A percentile compares a stretch with the other conserved stretches of the same genome.
phyloP scores from a whole-genome alignment of 148 eudicot genomes.

The Cornus kousa region DNA sequence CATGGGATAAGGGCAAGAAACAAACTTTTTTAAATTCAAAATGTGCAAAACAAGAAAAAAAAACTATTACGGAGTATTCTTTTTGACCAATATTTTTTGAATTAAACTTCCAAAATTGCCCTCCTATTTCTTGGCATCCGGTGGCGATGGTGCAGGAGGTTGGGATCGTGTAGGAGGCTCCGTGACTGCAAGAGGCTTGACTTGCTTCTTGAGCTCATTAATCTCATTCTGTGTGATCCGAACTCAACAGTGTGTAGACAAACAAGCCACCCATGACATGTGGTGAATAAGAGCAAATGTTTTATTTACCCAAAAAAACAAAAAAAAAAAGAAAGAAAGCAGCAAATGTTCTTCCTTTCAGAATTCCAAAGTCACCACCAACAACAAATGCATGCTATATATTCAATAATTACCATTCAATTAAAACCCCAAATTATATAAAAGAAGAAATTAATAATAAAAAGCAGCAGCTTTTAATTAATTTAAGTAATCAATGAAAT shows the following conservation, averaged over 20 bases:
- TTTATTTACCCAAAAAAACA: no score
- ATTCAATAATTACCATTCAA: no score
- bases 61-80: no score
- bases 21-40: no score
- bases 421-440: no score
- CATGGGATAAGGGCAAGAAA: no score
- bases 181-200: constrained; percentile 76
- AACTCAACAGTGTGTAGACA: constrained; percentile 65
- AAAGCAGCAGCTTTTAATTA: no score
- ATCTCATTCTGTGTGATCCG: constrained; percentile 77
- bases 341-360: constrained; percentile 81
- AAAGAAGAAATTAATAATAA: no score
- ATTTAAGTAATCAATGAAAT: not conserved
- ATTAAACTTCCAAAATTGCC: no score
- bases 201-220: constrained; percentile 82
- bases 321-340: no score
- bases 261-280: constrained; percentile 75
- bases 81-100: no score
- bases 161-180: constrained; percentile 20
- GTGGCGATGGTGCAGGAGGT: constrained; percentile 58
- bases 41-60: no score
- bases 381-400: constrained; percentile 80
- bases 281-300: constrained; percentile 75
- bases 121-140: constrained; percentile 49
- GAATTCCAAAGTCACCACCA: constrained; percentile 81